Evolutionary conservation across 345 rosid genomes (phyloP), one percentile per base, ranked within the genome.

Genomic region (Arabis alpina): DNA sequence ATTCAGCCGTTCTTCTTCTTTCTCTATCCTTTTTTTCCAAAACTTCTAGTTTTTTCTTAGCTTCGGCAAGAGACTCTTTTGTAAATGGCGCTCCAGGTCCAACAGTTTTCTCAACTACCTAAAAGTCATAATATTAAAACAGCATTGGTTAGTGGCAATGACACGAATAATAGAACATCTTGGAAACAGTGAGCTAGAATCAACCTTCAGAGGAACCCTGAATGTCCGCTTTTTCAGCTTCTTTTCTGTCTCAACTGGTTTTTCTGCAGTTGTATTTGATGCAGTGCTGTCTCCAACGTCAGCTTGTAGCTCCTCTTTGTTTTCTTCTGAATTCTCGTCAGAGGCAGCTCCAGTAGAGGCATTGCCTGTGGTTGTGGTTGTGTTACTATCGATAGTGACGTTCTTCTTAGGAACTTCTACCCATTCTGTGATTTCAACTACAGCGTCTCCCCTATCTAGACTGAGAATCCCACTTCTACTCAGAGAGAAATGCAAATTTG

Each of bases 391-490:
- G 49, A 83, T 10, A 2, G 88, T 85, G 58, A 82, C 70, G 55
- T 83, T 92, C 83, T 83, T 90, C 82, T 79, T 92, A 43, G 96
- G 96, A 64, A 95, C 94, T 65, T 95, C 98, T 61, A 92, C 93
- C 99, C 99, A 95, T 71, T 95, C 99, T 25, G 94, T 83, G 80
- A 92, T 80, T 78, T 95, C 98, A 80, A 95, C 66, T 48, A 87
- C 90, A 75, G 96, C 99, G 62, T 95, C 98, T 77, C 91, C 98
- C 60, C 96, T 82, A 78, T 95, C 97, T 74, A 95, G 80, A 62
- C 86, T 85, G 62, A 95, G 82, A 79, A 95, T 69, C 54, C 98
- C 99, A 79, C 96, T 92, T 80, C 92, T 81, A 81, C 96, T 92
- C 56, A 95, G 93, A 77, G 93, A 90, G 77, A 89, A 95, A 77